A percentile compares a stretch with the other conserved stretches of the same genome.
phyloP scores from a whole-genome alignment of 2,329 filamentous ascomycete genomes.

The Aureobasidium vineae region DNA sequence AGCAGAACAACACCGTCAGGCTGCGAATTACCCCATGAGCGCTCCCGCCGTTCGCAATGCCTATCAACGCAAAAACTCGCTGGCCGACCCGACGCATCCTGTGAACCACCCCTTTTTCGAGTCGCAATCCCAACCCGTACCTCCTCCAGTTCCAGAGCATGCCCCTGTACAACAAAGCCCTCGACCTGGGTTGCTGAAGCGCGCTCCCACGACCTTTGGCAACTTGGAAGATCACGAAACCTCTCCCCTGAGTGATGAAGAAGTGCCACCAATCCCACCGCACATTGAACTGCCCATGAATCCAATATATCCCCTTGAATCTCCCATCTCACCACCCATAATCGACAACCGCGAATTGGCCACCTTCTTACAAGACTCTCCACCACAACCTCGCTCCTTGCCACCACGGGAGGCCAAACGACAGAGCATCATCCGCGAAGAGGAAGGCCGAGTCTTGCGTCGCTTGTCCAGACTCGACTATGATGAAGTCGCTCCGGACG shows the following conservation, averaged over 20 bases:
- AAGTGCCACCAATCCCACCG: not conserved
- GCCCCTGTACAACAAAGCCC: not conserved
- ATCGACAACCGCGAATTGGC: constrained; percentile 5
- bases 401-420: not conserved
- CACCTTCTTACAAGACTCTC: not conserved
- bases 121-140: not conserved
- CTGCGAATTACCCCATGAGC: not conserved
- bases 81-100: constrained; percentile 21
- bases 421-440: constrained; percentile 5
- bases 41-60: constrained; percentile 1
- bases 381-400: constrained; percentile 14
- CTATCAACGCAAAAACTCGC: constrained; percentile 2
- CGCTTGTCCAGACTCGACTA: constrained; percentile 15
- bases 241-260: not conserved
- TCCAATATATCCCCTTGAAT: not conserved
- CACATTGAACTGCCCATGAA: not conserved
- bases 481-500: not conserved
- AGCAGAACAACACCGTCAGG: constrained; percentile 9
- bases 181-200: constrained; percentile 15
- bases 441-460: constrained; percentile 15
- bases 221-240: not conserved
- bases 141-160: constrained; percentile 6
- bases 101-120: constrained; percentile 20
- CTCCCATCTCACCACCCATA: not conserved
- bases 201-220: constrained; percentile 10